Percentiles rank a stretch among this genome's conserved stretches.
Conservation (phyloP, 1,284 basidiomycete genomes). For the Irpex sp. region DNA sequence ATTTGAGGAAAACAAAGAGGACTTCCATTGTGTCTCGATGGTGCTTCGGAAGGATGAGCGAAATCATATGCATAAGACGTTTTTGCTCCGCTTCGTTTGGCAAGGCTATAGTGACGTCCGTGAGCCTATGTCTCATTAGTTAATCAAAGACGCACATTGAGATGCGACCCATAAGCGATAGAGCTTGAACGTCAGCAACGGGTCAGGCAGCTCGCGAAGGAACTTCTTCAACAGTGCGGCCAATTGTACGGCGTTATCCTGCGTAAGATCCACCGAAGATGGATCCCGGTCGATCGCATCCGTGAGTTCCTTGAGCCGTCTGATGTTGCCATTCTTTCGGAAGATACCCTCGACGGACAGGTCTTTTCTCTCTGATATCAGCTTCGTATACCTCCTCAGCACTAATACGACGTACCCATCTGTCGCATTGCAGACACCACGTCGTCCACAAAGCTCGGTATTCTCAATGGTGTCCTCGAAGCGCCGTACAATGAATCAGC, state of each 20-base stretch:
- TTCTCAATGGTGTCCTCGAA: conserved; percentile 77
- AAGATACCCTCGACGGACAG: conserved; percentile 99
- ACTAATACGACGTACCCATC: conserved; percentile 73
- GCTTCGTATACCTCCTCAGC: neutral
- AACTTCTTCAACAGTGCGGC: conserved; percentile 97
- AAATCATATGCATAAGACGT: conserved; percentile 83
- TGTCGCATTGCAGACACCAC: conserved; percentile 97
- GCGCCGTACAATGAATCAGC: conserved; percentile 91
- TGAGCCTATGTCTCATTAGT: neutral
- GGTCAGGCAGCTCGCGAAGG: conserved; percentile 93
- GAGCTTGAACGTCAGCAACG: conserved; percentile 90
- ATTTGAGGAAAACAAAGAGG: conserved; percentile 96
- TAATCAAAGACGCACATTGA: conserved; percentile 57
- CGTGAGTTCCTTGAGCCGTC: conserved; percentile 83
- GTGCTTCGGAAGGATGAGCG: conserved; percentile 83
- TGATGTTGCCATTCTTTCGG: conserved; percentile 97
- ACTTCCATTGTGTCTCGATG: conserved; percentile 98
- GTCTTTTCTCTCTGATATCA: conserved; percentile 47
- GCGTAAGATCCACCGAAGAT: conserved; percentile 82
- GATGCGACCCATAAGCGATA: conserved; percentile 87
- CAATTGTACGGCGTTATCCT: conserved; percentile 96
- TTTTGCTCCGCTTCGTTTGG: conserved; percentile 74
- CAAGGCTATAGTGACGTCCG: conserved; percentile 46
- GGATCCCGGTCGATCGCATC: conserved; percentile 94
- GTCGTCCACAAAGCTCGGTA: conserved; percentile 98